Evolutionary conservation across 139 green algal genomes (phyloP), one percentile per base, ranked within the genome.

Genomic region (Axilococcus clingmanii): DNA sequence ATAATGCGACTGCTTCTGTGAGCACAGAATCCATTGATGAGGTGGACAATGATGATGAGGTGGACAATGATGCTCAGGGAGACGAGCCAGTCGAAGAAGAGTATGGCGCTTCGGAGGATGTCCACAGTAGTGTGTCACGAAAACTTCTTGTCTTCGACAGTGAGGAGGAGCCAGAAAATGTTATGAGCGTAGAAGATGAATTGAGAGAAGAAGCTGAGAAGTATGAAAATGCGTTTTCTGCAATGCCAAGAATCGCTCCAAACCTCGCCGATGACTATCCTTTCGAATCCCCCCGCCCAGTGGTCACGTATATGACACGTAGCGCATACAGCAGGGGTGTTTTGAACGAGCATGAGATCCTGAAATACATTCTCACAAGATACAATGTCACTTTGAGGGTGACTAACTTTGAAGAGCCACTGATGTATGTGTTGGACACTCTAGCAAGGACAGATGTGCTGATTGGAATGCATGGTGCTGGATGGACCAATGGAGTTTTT

Each of bases 321-420:
- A 65, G 61, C 55, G 65, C 66, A 47, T 71, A 62, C 40, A 62
- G 48, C 4, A 48, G 63, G 23, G 54, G 63, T 29, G 57, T 72
- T 32, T 25, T 66, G 8, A 72, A 72, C 48, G 56, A 72, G 30
- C 34, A 44, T 28, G 55, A 66, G 48, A 40, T 72, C 4, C 40
- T 72, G 32, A 35, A 32, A 14, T 72, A 66, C 41, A 52, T 72
- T 24, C 57, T 72, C 22, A 12, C 31, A 7, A 34, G 23, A 14
- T 72, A 72, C 55, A 66, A 72, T 45, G 56, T 72, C 35, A 72
- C 63, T 8, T 43, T 72, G n/a, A 28, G 49, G 6, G 56, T 72
- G 3, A 72, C 63, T 29, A 72, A 55, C 5, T 66, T 72, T 44
- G 44, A 72, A 55, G 63, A 72, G 55, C 63, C 63, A 28, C 55